Percentiles rank a stretch among this genome's conserved stretches.
Conservation (phyloP, 169 alveolate genomes). For the Plasmodium vivax region DNA sequence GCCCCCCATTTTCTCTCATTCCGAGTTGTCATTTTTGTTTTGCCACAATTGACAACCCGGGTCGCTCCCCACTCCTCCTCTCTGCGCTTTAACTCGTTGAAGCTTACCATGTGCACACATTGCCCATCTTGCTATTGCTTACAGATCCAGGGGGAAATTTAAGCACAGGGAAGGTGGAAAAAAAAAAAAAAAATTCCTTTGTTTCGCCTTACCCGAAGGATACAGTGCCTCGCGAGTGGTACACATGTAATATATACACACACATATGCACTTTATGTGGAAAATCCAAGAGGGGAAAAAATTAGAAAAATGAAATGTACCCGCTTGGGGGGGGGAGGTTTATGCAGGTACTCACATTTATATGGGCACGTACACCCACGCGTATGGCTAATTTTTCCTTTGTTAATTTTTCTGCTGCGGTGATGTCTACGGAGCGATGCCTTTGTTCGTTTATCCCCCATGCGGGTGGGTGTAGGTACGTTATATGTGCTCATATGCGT, state of each 20-base stretch:
- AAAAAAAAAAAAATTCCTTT: neutral
- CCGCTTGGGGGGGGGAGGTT: neutral
- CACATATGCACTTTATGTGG: neutral
- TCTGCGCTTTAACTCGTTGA: neutral
- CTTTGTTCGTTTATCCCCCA: neutral
- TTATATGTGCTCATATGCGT: neutral
- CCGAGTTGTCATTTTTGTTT: neutral
- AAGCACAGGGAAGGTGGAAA: neutral
- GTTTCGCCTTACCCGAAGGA: neutral
- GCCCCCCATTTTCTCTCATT: neutral
- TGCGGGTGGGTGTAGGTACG: neutral
- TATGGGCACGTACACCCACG: neutral
- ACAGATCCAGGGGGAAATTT: neutral
- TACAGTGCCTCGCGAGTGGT: neutral
- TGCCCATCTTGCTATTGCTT: slow-evolving; percentile 50
- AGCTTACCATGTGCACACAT: slow-evolving; percentile 74
- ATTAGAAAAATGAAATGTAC: neutral
- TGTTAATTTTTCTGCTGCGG: neutral
- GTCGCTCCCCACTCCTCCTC: neutral
- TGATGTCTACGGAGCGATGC: neutral
- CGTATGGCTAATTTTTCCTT: neutral
- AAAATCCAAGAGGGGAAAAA: neutral
- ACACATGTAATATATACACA: neutral
- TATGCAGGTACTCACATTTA: neutral
- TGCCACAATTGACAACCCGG: neutral